Base-by-base conservation (phyloP, 2,329 filamentous ascomycete species). In the Sarocladium strictum region DNA sequence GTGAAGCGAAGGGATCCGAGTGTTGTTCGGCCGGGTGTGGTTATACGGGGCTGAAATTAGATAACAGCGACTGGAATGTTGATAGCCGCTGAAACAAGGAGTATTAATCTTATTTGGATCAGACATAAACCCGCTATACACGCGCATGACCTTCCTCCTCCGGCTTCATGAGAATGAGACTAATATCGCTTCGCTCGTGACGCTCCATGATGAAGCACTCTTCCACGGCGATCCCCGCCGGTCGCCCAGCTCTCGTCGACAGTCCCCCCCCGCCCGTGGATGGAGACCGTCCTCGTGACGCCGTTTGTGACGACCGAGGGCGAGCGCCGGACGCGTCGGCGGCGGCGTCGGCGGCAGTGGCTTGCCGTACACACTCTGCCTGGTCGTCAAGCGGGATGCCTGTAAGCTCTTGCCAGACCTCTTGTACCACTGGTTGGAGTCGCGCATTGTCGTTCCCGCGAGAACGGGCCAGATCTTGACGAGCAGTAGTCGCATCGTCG, bases 401-500 rank as follows among this genome's bases (percentile, higher is more conserved):
- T 51, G 27, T 3, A 33, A 53, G 10, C 15, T 15, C 50, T 53
- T 53, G 32, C 33, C 33, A 15, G 50, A 38, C 32, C 26, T 5
- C 10, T 17, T 5, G 33, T 53, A 53, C 50, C 50, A 53, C n/a
- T 40, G 15, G 33, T 40, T 38, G 3, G 32, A 38, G 32, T 40
- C 35, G 3, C 50, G 50, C 2, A 40, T n/a, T 7, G 50, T 53
- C 4, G 50, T 33, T 3, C 50, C 50, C 4, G 50, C 26, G 50
- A 53, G 50, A 21, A 53, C 50, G n/a, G 50, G 50, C 50, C 50
- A 62, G 47, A 56, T 21, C 24, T 57, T 56, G 14, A 61, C 56
- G 14, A 64, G 57, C 14, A 63, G 55, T 2, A 62, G 57, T 9
- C 63, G 61, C 9, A 62, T 47, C 19, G 58, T 54, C 3, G 63